Evolutionary conservation across 306 rosid species (phyloP).

Genomic region (Lotus japonicus): DNA sequence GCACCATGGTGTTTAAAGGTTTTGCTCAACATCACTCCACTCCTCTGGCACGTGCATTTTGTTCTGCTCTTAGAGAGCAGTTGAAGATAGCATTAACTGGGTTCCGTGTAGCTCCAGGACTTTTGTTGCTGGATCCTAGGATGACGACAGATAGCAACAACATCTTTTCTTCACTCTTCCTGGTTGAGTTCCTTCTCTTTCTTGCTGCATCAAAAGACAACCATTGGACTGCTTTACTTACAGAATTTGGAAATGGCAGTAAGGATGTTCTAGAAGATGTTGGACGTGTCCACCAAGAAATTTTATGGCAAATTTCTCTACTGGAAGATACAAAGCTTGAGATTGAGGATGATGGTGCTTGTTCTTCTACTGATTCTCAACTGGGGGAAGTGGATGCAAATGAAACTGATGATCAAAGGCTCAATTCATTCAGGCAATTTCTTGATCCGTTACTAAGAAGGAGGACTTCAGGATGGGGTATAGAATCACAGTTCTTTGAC

Average conservation of each 20-base stretch:
- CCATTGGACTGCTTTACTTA: constrained; percentile 85
- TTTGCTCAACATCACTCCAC: constrained; percentile 92
- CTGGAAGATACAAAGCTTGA: constrained; percentile 76
- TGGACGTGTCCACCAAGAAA: constrained; percentile 77
- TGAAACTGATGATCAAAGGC: constrained; percentile 82
- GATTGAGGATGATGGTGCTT: constrained; percentile 51
- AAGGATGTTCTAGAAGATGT: constrained; percentile 87
- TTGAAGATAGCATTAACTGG: constrained; percentile 74
- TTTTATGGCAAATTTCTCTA: constrained; percentile 87
- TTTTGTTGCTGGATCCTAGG: constrained; percentile 65
- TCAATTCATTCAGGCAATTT: constrained; percentile 84
- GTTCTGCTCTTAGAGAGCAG: constrained; percentile 71
- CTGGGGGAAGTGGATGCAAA: constrained; percentile 55
- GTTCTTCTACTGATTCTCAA: constrained; percentile 60
- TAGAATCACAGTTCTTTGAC: constrained; percentile 91
- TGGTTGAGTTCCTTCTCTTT: constrained; percentile 86
- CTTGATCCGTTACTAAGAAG: constrained; percentile 86
- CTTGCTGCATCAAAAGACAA: constrained; percentile 97
- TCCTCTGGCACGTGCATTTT: constrained; percentile 78
- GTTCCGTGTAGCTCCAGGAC: constrained; percentile 50
- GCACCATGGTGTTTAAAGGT: constrained; percentile 97
- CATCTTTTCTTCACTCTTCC: constrained; percentile 64
- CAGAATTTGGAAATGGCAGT: constrained; percentile 81
- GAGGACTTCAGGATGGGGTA: constrained; percentile 87
- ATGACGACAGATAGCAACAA: constrained; percentile 48